Evolutionary conservation across 441 rosid species (phyloP), one percentile per base, ranked within the genome.

Genomic region (Bocquillonia castaneifolia): DNA sequence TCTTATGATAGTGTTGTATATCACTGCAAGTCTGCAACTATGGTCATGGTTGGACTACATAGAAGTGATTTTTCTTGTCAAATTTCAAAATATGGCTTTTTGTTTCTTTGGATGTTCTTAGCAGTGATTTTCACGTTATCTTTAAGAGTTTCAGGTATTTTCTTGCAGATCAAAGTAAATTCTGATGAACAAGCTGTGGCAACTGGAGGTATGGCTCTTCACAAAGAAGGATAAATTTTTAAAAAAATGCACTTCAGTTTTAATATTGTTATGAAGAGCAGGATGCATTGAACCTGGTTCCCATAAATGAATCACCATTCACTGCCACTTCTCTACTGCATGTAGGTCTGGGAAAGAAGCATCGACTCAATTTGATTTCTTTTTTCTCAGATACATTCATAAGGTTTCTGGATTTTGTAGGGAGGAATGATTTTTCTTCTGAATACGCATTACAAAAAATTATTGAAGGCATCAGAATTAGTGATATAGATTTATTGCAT

Each of bases 191-290:
- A 69, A 63, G 73, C 61, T 23, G 61, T 64, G 25, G 77, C 57
- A 72, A 50, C 64, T 59, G 66, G 77, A 82, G 86, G 83, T 76
- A 50, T 36, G 64, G 26, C 32, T 63, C 31, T 67, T 72, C 56
- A 42, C 20, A 67, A 10, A 58, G 7, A 28, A 65, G 7, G 25
- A 39, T 25, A 36, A 7, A 64, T 17, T 9, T 20, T 22, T 15
- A 28, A 37, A 67, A 15, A 28, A n/a, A 14, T 54, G 22, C 53
- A 26, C 40, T 25, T 8, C 10, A 17, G 36, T 66, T 25, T 55
- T 40, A 23, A 53, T 23, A 31, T n/a, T 47, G 47, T 50, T 66
- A 29, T 28, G 20, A 55, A 26, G 5, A 14, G 50, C 9, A 26
- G 25, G 31, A 29, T 56, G 10, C 22, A 6, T 34, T 13, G 6